Evolutionary conservation across 176 grass and related monocot species (phyloP), one percentile per base, ranked within the genome.

Genomic region (Eleusine indica): DNA sequence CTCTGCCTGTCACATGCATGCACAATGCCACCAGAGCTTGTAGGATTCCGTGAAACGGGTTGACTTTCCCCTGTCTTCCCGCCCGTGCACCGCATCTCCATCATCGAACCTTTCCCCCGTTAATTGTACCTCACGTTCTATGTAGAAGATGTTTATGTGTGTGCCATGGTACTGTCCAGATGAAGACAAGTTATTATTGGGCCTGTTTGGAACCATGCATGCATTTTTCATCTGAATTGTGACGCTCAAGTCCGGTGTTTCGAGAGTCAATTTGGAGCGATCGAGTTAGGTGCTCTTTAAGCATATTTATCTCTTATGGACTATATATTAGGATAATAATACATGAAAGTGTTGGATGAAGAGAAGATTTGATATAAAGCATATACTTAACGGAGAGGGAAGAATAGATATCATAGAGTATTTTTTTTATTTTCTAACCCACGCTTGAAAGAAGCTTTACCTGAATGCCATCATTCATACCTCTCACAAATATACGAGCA

Each of bases 31-130:
- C 12, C 18, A 17, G 9, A 22, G 30, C 5, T 62, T 67, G 82
- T 71, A 76, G 80, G 82, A 81, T 63, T 89, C 53, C 64, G 71
- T 70, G 77, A 89, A 63, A 66, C 52, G 32, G 39, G 68, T 54
- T 73, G 77, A 80, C 82, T 80, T 88, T 70, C 12, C 51, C 35
- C 32, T 11, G 1, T 22, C 19, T 54, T 52, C 51, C 38, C 56
- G 32, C 75, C 68, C 86, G 86, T 83, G 74, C 86, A 66, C 30
- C 70, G 85, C 22, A 66, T 78, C 86, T 46, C 35, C 38, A 42
- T 82, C 38, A 52, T 87, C 79, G 42, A 75, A 9, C 65, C 9
- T 2, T 32, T 11, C 37, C 39, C 68, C 32, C 1, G 53, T 51
- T 79, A 9, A 51, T 61, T 13, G 18, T 14, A 38, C 70, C 78